These are phyloP conservation scores for Mucor ambiguus DNA, from an alignment of 371 early-diverging fungal genomes.

Conservation along the genomic window DNA sequence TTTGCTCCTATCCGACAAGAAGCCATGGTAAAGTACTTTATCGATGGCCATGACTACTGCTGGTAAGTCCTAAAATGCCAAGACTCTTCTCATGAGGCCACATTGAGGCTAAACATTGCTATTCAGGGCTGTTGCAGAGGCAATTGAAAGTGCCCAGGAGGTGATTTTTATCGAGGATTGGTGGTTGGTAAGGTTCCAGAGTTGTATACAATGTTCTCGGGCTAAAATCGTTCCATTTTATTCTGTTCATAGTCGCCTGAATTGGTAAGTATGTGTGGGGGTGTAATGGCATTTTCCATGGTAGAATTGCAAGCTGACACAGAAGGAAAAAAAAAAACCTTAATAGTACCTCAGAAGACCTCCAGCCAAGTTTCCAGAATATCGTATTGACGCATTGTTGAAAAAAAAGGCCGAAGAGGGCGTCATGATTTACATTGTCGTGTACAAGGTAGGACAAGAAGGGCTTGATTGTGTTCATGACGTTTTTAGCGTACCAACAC, in stretches of 20 bases:
- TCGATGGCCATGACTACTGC: conserved; percentile 89
- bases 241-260: conserved; percentile 41
- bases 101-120: neutral
- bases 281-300: too few species aligned
- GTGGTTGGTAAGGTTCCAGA: conserved; percentile 75
- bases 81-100: neutral
- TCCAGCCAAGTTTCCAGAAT: conserved; percentile 68
- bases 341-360: conserved; percentile 77
- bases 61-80: conserved; percentile 28
- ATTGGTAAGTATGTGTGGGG: conserved; percentile 38
- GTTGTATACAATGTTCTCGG: neutral
- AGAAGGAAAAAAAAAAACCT: neutral
- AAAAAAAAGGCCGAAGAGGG: conserved; percentile 89
- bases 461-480: neutral
- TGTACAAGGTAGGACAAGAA: conserved; percentile 69
- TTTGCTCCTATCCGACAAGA: conserved; percentile 82
- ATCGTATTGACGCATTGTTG: conserved; percentile 81
- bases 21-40: conserved; percentile 72
- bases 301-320: neutral
- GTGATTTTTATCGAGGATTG: conserved; percentile 89
- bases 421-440: conserved; percentile 84
- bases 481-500: neutral
- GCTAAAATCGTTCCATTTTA: conserved; percentile 1
- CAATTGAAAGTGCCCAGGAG: conserved; percentile 72
- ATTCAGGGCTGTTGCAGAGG: conserved; percentile 70